Evolutionary conservation across 768 basidiomycete genomes (phyloP).

Genomic region (Suillus tomentosus): DNA sequence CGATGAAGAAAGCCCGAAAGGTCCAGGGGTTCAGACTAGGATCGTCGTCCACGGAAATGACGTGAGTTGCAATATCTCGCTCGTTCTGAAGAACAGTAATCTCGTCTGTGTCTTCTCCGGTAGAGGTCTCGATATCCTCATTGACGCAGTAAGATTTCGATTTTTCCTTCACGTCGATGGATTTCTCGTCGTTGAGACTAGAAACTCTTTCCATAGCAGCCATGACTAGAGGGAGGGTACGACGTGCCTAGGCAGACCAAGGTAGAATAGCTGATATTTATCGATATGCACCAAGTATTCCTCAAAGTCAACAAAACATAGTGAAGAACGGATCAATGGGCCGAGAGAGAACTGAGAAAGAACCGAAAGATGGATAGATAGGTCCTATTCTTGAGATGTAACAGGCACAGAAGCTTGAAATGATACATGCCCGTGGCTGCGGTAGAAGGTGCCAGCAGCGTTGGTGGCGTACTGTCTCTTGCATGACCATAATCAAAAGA

Average conservation of each 20-base stretch:
- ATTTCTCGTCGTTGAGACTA: constrained; percentile 22
- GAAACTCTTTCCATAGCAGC: neutral
- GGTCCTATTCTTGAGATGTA: constrained; percentile 4
- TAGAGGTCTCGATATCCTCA: constrained; percentile 35
- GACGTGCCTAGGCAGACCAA: constrained; percentile 1
- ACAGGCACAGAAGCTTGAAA: neutral
- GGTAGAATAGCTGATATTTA: neutral
- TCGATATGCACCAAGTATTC: neutral
- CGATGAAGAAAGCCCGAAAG: constrained; percentile 53
- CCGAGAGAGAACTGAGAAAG: neutral
- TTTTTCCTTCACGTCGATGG: constrained; percentile 30
- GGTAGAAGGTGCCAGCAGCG: neutral
- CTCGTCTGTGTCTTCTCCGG: constrained; percentile 13
- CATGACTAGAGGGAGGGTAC: constrained; percentile 14
- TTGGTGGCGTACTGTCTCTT: neutral
- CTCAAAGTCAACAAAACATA: neutral
- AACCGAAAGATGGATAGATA: neutral
- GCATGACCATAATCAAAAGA: neutral
- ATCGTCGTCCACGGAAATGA: constrained; percentile 43
- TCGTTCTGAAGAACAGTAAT: constrained; percentile 39
- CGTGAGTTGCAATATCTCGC: constrained; percentile 48
- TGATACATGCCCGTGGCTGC: neutral
- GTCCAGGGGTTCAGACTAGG: constrained; percentile 32
- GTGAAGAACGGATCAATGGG: neutral
- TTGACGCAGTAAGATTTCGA: constrained; percentile 31